Evolutionary conservation across 805 yeast genomes (phyloP), one percentile per base, ranked within the genome.

Genomic region (Jamesozyma piceae): DNA sequence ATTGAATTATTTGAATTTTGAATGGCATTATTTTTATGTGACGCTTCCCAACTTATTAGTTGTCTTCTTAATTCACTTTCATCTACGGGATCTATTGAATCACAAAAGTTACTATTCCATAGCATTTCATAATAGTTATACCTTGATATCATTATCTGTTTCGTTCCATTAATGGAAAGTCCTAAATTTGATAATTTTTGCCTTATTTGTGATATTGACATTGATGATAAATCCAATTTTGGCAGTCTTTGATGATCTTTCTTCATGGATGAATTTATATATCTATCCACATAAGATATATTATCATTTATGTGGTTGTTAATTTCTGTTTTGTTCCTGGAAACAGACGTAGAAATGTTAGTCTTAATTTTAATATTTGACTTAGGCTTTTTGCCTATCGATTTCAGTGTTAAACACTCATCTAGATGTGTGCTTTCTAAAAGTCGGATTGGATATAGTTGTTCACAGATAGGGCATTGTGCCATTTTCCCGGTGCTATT

Each of bases 31-130:
- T 18, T 24, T 30, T 45, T 52, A 21, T 53, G 58, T 5, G 66
- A 51, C 8, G 57, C 58, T 53, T 87, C 95, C 94, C 94, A 83
- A 52, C 77, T 76, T 19, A 63, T 58, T 31, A 89, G 66, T 40
- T 72, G 73, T 41, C 71, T 75, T 38, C 75, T 66, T 38, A 89
- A 59, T 4, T 74, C 73, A 31, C 66, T 63, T 19, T 77, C 78
- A 21, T 75, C 62, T 3, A 74, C 74, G 0, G 95, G 95, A 26
- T 67, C 69, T 29, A 73, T 65, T 5, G 88, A 73, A 55, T 87
- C 95, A 35, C 79, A 49, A 37, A 57, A 71, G 54, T 87, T 87
- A 11, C 95, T 80, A 55, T 89, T 89, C 78, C 80, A 82, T 10
- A 87, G 55, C 27, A 79, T 75, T 43, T 82, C 77, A 65, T 78